A percentile compares a stretch with the other conserved stretches of the same genome.
These are phyloP conservation scores for Lophiotrema nucula DNA, from an alignment of 495 filamentous ascomycete genomes.

Conservation along the genomic window DNA sequence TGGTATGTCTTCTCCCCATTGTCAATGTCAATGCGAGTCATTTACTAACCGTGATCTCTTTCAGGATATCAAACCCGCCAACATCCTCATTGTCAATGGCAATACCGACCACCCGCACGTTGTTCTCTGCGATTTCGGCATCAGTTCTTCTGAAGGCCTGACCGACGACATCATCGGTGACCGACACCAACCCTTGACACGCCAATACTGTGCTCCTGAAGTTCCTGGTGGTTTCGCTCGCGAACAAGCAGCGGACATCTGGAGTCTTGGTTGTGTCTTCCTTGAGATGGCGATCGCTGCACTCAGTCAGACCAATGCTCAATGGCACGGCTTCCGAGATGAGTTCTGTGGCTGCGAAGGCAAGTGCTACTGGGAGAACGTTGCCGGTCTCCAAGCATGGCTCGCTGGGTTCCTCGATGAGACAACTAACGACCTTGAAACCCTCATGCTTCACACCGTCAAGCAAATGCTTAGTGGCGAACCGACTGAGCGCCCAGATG, in stretches of 20 bases:
- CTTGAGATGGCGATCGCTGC: conserved; percentile 30
- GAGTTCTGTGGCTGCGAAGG: conserved; percentile 19
- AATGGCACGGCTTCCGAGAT: conserved; percentile 21
- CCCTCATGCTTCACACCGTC: conserved; percentile 12
- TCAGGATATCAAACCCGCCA: conserved; percentile 38
- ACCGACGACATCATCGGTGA: not conserved
- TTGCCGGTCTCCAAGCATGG: conserved; percentile 19
- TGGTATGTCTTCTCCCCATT: no score
- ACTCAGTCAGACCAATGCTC: conserved; percentile 1
- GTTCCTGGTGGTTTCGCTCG: conserved; percentile 11
- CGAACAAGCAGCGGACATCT: conserved; percentile 31
- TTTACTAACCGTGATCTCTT: no score
- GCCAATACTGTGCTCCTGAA: conserved; percentile 34
- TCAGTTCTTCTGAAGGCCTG: conserved; percentile 16
- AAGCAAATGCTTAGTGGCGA: conserved; percentile 24
- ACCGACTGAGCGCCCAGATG: conserved; percentile 23
- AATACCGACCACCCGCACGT: conserved; percentile 22
- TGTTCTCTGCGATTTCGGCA: conserved; percentile 33
- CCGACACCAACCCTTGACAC: conserved; percentile 18
- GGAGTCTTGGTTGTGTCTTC: conserved; percentile 35
- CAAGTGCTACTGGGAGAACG: conserved; percentile 31
- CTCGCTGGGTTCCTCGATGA: conserved; percentile 10
- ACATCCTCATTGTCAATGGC: conserved; percentile 34
- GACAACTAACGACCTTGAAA: not conserved
- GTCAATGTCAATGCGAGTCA: no score